Conservation (phyloP, 2,329 filamentous ascomycete genomes). For the Talaromyces sp. region DNA sequence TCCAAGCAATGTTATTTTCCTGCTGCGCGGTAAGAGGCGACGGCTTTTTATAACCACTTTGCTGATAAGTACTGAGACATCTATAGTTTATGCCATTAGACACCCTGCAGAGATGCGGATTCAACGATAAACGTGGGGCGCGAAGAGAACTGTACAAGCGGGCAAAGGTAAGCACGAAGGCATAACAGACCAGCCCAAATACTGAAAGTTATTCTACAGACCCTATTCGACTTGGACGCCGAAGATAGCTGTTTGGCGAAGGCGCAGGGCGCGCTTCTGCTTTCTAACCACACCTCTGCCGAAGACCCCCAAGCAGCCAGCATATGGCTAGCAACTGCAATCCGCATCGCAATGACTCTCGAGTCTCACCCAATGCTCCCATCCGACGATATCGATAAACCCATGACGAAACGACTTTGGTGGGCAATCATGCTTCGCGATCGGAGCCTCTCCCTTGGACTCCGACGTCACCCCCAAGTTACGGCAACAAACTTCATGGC, state of each 20-base stretch:
- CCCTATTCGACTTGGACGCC: constrained; percentile 26
- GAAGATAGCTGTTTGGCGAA: constrained; percentile 21
- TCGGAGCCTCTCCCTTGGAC: constrained; percentile 45
- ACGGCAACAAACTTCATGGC: constrained; percentile 45
- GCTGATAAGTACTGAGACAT: background rate
- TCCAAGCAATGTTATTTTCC: constrained; percentile 27
- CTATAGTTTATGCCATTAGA: constrained; percentile 44
- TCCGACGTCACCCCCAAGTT: constrained; percentile 49
- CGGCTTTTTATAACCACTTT: background rate
- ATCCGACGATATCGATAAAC: constrained; percentile 23
- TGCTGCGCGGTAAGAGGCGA: constrained; percentile 28
- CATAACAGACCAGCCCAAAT: background rate
- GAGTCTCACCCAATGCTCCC: constrained; percentile 41
- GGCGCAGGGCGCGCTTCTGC: constrained; percentile 26
- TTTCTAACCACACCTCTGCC: constrained; percentile 37
- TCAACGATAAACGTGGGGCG: constrained; percentile 39
- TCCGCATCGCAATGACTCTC: constrained; percentile 46
- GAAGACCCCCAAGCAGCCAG: constrained; percentile 24
- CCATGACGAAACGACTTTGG: constrained; percentile 48
- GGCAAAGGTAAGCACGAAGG: constrained; percentile 29
- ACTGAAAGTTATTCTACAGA: constrained; percentile 10
- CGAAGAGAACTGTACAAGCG: constrained; percentile 43
- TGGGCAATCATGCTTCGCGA: constrained; percentile 53
- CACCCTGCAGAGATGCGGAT: constrained; percentile 37
- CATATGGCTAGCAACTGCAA: constrained; percentile 46